Base-by-base conservation (phyloP, 306 rosid species). In the Vicia sativa region DNA sequence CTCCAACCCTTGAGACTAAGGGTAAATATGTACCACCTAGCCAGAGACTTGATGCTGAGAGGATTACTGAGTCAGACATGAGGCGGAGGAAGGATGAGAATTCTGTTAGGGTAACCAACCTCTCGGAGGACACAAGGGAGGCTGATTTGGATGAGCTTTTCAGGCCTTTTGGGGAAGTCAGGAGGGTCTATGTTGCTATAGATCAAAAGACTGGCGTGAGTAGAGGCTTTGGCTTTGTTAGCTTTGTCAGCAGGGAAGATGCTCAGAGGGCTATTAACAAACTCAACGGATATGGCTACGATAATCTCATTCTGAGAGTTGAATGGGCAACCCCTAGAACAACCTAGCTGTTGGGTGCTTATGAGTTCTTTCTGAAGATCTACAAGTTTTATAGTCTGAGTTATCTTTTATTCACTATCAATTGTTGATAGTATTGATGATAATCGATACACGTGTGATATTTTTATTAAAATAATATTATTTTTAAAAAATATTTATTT, bases 221-320 rank as follows among this genome's bases (percentile, higher is more conserved):
- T 81, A 81, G 98, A 66, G 98, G 98, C 8, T 92, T 92, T 78
- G 98, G 98, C 21, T 92, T 92, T 78, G 96, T 92, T 0, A 90
- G 90, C 81, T 92, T 92, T 65, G 98, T 87, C 38, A 90, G 84
- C 87, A 79, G 95, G 52, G 98, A 92, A 56, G 98, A 92, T 57
- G 98, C 96, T 0, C 98, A 90, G 67, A 83, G 96, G 78, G 91
- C 98, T 23, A 92, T 92, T 61, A 84, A 71, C 89, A 92, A 92
- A 37, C 93, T 92, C 31, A 92, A 92, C 62, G 98, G 98, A 10
- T 93, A 93, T 45, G 98, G 97, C 15, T 93, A 93, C 6, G 96
- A 90, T 66, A 93, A 75, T 77, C 85, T 81, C 45, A 81, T 81
- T 50, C 82, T 81, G 8, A 68, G 85, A 68, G 85, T 81, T 73